Evolutionary conservation across 2,329 filamentous ascomycete genomes (phyloP), one percentile per base, ranked within the genome.

Genomic region (Ceratocystis ficicola): DNA sequence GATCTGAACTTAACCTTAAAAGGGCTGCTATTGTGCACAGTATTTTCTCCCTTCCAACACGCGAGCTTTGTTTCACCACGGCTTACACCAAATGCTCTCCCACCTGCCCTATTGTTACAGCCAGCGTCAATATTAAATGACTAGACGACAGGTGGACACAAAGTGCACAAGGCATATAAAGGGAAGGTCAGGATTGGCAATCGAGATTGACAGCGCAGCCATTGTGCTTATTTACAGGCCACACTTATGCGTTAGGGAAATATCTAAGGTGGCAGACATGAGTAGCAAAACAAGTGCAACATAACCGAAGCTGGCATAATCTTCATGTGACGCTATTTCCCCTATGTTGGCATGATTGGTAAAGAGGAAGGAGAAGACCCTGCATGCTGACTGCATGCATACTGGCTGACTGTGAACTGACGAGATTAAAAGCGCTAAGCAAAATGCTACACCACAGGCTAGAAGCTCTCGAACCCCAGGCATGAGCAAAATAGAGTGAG

Each of bases 341-440:
- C 15, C 5, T 59, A 32, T 32, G n/a, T 36, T 59, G 2, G 4
- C 28, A 59, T 1, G 2, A 32, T 8, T 25, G 25, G 12, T 20
- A n/a, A 20, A 28, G 48, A 8, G 8, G 17, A 15, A 25, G 22
- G 48, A 7, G 20, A 12, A 52, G 22, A n/a, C 55, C 55, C 28
- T 59, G 55, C 28, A 59, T 59, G 55, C 25, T 59, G 55, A 59
- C 55, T 36, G 55, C 55, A 59, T 36, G 55, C 55, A 59, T 59
- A 59, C 12, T 36, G 30, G n/a, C 55, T 15, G 55, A n/a, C 25
- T 30, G n/a, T 20, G 3, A 52, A 20, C 48, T 52, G 48, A n/a
- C 48, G 48, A n/a, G n/a, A 25, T 52, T 52, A 25, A 52, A 36
- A 25, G 55, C 17, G 25, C 25, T 59, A 36, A 32, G 1, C 52